Base-by-base conservation (phyloP, 176 grass and related monocot genomes). In the Cocos nucifera region DNA sequence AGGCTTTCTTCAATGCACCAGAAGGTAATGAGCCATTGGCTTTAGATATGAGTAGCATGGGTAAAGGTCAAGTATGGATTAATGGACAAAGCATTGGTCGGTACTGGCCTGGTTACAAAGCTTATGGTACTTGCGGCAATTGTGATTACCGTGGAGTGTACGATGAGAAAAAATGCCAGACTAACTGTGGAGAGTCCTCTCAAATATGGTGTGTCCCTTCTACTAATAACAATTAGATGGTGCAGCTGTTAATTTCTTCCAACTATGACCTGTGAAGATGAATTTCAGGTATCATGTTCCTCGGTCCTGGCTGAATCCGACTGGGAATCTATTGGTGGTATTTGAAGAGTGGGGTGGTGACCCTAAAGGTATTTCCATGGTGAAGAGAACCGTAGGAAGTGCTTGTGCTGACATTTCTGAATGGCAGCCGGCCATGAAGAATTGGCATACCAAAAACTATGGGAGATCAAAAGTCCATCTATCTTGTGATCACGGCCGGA, bases 281-380 rank as follows among this genome's bases (percentile, higher is more conserved):
- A 68, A 39, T 35, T 16, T 76, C 63, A 98, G 93, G 93, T 98
- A 98, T 57, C 87, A 98, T 51, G 79, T 98, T 62, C 93, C 93
- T 64, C 87, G 87, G 39, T 74, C 93, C 53, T 98, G 87, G 93
- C 84, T 98, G 53, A 98, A 86, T 69, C 93, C 93, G 0, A 98
- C 93, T 0, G 87, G 93, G 4, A 98, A 98, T 73, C 78, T 98
- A 64, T 28, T 92, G 67, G 93, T 98, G 35, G 69, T 98, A 63
- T 92, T 98, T 17, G 93, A 98, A 74, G 93, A 98, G 82, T 92
- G 79, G 73, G 93, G 87, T 3, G 93, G 93, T 61, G 87, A 98
- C 51, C 81, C 87, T 15, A 68, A 81, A 0, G 66, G 71, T 26
- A 92, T 98, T 64, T 78, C 84, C n/a, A 72, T 98, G 73, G 84